phyloP scores from a whole-genome alignment of 2,329 filamentous ascomycete genomes.

The Cladosporium cucumerinum region DNA sequence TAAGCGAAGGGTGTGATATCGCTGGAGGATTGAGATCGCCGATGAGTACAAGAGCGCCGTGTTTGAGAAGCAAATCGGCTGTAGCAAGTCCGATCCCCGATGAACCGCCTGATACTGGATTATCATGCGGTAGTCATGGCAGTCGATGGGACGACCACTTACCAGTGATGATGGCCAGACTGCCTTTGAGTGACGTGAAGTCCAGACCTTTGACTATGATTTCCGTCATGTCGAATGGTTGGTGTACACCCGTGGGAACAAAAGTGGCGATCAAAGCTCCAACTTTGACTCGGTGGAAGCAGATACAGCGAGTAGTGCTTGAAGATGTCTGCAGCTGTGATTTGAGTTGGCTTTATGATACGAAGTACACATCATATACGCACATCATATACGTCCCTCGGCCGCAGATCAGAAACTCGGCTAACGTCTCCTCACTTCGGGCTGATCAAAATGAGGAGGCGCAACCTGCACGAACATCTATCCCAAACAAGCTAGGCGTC shows the following conservation, averaged over 20 bases:
- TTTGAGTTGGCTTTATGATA: neutral
- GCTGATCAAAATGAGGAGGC: neutral
- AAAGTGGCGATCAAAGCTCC: neutral
- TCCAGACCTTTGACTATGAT: slow-evolving; percentile 27
- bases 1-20: slow-evolving; percentile 28
- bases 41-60: slow-evolving; percentile 55
- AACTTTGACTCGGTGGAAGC: neutral
- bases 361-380: no score
- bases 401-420: neutral
- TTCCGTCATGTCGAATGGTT: slow-evolving; percentile 22
- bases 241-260: no score
- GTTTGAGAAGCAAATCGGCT: slow-evolving; percentile 48
- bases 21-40: slow-evolving; percentile 51
- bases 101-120: slow-evolving; percentile 46
- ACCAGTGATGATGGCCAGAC: slow-evolving; percentile 28
- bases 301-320: neutral
- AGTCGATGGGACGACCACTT: neutral
- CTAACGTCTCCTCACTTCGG: neutral
- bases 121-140: neutral
- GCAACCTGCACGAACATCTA: neutral
- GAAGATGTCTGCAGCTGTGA: neutral
- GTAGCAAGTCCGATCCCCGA: slow-evolving; percentile 61
- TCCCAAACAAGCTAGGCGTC: neutral
- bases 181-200: slow-evolving; percentile 24
- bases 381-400: neutral